Conservation (phyloP, 768 basidiomycete genomes). For the Boletus rubropictus region DNA sequence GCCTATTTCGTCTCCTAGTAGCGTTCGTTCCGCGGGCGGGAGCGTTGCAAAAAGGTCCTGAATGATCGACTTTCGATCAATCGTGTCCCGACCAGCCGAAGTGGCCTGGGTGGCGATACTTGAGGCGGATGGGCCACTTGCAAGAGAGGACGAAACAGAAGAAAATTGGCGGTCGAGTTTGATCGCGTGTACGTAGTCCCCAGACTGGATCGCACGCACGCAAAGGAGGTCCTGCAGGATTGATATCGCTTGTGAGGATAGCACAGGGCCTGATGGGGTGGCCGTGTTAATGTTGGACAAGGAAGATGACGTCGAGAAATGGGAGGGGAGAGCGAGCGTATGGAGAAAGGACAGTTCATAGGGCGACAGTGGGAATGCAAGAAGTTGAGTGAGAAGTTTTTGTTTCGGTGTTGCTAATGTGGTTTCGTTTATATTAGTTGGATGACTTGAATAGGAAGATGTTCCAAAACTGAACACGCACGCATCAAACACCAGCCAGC, state of each 20-base stretch:
- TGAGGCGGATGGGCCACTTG: slow-evolving; percentile 6
- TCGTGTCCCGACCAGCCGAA: slow-evolving; percentile 19
- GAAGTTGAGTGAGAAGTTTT: slow-evolving; percentile 51
- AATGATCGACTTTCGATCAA: slow-evolving; percentile 62
- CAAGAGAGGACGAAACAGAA: slow-evolving; percentile 33
- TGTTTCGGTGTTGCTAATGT: slow-evolving; percentile 53
- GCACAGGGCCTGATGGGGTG: slow-evolving; percentile 2
- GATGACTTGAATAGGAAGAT: not conserved
- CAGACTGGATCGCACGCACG: slow-evolving; percentile 68
- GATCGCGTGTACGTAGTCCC: slow-evolving; percentile 66
- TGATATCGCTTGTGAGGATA: slow-evolving; percentile 46
- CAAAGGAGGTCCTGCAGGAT: slow-evolving; percentile 74
- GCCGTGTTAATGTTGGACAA: slow-evolving; percentile 1
- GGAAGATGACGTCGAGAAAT: slow-evolving; percentile 30
- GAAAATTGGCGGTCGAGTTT: slow-evolving; percentile 65
- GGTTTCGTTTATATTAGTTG: slow-evolving; percentile 1
- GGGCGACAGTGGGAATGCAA: slow-evolving; percentile 58
- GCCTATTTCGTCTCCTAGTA: slow-evolving; percentile 58
- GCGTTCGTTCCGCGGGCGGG: slow-evolving; percentile 54
- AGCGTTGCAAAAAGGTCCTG: slow-evolving; percentile 62
- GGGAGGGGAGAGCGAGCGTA: slow-evolving; percentile 50
- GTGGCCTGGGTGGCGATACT: slow-evolving; percentile 24
- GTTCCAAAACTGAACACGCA: slow-evolving; percentile 35
- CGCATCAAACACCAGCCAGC: slow-evolving; percentile 66
- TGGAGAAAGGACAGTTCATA: slow-evolving; percentile 60